phyloP scores from a whole-genome alignment of 306 rosid genomes.

The Inga laurina region DNA sequence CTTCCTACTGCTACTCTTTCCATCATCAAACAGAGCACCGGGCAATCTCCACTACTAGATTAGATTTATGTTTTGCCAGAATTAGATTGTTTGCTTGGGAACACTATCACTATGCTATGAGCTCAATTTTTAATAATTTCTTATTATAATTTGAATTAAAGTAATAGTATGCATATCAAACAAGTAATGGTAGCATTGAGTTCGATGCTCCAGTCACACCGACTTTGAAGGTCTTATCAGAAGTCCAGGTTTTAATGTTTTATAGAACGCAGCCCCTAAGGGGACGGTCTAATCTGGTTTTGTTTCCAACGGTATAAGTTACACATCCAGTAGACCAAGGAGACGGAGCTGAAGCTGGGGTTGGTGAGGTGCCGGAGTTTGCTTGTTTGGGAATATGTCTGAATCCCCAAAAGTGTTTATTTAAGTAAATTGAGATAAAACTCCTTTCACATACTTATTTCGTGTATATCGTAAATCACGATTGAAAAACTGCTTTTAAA shows the following conservation, averaged over 20 bases:
- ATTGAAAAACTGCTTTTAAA: too few relatives aligned
- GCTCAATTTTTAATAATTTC: not conserved
- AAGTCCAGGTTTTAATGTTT: constrained; percentile 30
- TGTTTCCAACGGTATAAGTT: constrained; percentile 39
- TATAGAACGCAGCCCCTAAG: constrained; percentile 22
- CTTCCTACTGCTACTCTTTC: not conserved
- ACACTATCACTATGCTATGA: not conserved
- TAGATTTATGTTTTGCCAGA: not conserved
- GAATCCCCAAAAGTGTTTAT: too few relatives aligned
- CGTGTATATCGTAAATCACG: too few relatives aligned
- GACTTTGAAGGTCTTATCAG: constrained; percentile 36
- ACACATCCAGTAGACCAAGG: constrained; percentile 20
- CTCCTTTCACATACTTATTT: too few relatives aligned
- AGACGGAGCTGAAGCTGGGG: constrained; percentile 3
- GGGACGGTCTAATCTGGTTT: constrained; percentile 3
- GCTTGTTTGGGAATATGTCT: too few relatives aligned
- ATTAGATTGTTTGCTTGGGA: not conserved
- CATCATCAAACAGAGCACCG: constrained; percentile 27
- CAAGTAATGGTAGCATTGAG: not conserved
- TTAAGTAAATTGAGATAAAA: too few relatives aligned
- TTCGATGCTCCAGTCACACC: constrained; percentile 18
- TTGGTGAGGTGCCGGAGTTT: not conserved
- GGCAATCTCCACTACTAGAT: constrained; percentile 15
- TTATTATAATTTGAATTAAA: not conserved
- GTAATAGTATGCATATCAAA: not conserved